These are phyloP conservation scores for Penicillium diatomitis DNA, from an alignment of 495 filamentous ascomycete species.

Conservation along the genomic window DNA sequence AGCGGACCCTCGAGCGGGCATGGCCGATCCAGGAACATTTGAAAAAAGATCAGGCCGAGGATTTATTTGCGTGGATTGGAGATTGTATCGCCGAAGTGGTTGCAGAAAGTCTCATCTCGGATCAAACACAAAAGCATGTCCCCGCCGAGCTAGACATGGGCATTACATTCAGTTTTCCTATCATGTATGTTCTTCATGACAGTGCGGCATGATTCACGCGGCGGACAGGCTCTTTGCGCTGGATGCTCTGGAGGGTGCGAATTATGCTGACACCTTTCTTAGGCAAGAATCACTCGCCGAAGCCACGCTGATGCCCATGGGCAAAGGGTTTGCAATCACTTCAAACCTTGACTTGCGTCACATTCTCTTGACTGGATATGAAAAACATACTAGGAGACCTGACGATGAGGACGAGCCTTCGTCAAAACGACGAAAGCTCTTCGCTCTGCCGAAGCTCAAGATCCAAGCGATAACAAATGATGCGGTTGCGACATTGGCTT, in stretches of 20 bases:
- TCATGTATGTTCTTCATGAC: constrained; percentile 46
- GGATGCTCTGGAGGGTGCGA: too few species aligned
- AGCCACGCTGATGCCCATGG: constrained; percentile 77
- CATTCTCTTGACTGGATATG: constrained; percentile 60
- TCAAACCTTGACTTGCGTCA: constrained; percentile 62
- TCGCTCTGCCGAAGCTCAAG: constrained; percentile 52
- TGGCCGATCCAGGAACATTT: constrained; percentile 77
- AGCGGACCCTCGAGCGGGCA: constrained; percentile 54
- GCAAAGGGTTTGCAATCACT: constrained; percentile 75
- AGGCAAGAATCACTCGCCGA: constrained; percentile 69
- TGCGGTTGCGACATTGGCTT: constrained; percentile 69
- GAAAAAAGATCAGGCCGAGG: constrained; percentile 66
- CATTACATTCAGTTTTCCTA: constrained; percentile 81
- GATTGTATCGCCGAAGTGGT: constrained; percentile 67
- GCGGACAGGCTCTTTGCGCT: too few species aligned
- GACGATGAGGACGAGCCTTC: constrained; percentile 39
- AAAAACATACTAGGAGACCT: constrained; percentile 42
- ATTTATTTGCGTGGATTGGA: constrained; percentile 73
- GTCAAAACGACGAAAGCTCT: constrained; percentile 35
- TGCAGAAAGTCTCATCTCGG: constrained; percentile 37
- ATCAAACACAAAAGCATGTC: constrained; percentile 33
- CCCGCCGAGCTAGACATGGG: constrained; percentile 60
- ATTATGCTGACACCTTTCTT: constrained; percentile 7
- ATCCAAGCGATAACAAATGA: constrained; percentile 78
- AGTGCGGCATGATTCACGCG: neutral